phyloP scores from a whole-genome alignment of 805 yeast genomes.

The Isabelozyma heimii region DNA sequence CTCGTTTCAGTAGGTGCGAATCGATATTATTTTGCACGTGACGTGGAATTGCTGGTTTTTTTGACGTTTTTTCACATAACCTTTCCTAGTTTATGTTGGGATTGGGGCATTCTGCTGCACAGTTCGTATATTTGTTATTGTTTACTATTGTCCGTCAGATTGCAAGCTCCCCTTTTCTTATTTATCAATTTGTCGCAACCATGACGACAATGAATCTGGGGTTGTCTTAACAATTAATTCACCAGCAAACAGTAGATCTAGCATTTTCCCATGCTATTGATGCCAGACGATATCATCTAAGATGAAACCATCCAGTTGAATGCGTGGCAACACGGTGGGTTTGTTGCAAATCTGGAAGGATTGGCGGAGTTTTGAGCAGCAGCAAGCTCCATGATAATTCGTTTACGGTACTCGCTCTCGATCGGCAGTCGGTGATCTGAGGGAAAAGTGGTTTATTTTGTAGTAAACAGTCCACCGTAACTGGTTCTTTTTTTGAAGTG shows the following conservation, averaged over 20 bases:
- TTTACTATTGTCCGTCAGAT: not conserved
- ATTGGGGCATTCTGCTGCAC: too few relatives aligned
- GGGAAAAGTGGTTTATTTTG: too few relatives aligned
- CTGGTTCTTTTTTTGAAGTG: too few relatives aligned
- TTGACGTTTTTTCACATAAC: not conserved
- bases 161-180: not conserved
- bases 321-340: too few relatives aligned
- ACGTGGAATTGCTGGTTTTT: not conserved
- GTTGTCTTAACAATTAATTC: too few relatives aligned
- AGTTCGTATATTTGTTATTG: not conserved
- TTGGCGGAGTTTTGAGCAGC: too few relatives aligned
- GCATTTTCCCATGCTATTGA: not conserved
- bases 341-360: too few relatives aligned
- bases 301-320: too few relatives aligned
- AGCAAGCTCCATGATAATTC: too few relatives aligned
- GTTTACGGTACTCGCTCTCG: too few relatives aligned
- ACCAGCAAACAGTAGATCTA: not conserved
- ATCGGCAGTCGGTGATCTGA: too few relatives aligned
- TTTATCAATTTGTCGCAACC: not conserved
- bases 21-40: not conserved
- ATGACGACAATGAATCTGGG: not conserved
- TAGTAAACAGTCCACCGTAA: too few relatives aligned
- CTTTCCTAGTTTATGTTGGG: not conserved
- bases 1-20: not conserved
- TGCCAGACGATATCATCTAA: not conserved